These are phyloP conservation scores for Zalaria obscura DNA, from an alignment of 2,329 filamentous ascomycete genomes.

Conservation along the genomic window DNA sequence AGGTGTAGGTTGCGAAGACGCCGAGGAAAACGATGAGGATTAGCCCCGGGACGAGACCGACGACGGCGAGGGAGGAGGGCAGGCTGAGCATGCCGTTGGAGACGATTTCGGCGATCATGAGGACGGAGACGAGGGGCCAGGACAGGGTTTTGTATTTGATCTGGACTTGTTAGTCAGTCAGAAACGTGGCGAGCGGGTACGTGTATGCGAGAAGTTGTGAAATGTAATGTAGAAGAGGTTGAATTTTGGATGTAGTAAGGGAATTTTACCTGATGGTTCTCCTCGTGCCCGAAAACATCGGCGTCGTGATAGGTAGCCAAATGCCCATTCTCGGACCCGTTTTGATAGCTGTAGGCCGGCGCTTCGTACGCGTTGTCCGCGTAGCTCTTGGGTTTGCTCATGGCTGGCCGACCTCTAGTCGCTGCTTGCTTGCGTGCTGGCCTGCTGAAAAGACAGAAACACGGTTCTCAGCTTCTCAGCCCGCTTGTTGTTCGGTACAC, in stretches of 20 bases:
- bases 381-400: too few relatives aligned
- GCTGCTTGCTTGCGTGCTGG: too few relatives aligned
- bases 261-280: slow-evolving; percentile 10
- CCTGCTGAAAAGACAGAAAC: too few relatives aligned
- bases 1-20: slow-evolving; percentile 37
- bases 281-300: slow-evolving; percentile 30
- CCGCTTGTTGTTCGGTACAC: too few relatives aligned
- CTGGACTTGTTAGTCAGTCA: slow-evolving; percentile 5
- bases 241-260: too few relatives aligned
- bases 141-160: slow-evolving; percentile 41
- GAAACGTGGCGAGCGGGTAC: background rate
- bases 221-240: too few relatives aligned
- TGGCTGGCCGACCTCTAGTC: too few relatives aligned
- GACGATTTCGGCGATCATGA: slow-evolving; percentile 44
- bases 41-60: slow-evolving; percentile 39
- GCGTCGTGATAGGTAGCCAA: slow-evolving; percentile 9
- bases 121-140: slow-evolving; percentile 36
- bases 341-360: too few relatives aligned
- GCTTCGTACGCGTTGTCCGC: too few relatives aligned
- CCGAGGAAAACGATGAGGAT: slow-evolving; percentile 37
- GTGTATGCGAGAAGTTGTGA: too few relatives aligned
- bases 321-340: background rate
- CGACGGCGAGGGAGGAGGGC: slow-evolving; percentile 35
- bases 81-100: slow-evolving; percentile 40
- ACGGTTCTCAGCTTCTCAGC: too few relatives aligned